Evolutionary conservation across 129 eudicot genomes (phyloP), one percentile per base, ranked within the genome.

Genomic region (Pittosporum tobira): DNA sequence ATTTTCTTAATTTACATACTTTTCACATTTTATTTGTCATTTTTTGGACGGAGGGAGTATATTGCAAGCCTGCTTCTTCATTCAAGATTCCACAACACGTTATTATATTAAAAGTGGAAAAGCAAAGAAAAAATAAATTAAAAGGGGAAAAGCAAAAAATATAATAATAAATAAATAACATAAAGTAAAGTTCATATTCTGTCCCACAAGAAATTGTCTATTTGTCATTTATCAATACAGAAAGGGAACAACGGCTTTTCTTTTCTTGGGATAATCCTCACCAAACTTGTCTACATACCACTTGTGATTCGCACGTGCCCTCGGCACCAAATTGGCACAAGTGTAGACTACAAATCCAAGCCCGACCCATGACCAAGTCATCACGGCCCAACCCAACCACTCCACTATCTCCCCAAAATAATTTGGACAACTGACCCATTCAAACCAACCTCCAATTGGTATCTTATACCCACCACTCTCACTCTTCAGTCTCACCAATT

Each of bases 261-360:
- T 83, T 3, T 48, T 51, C 65, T 57, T 83, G 1, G 99, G 99
- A 79, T 83, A 91, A 55, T 81, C 91, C 60, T 83, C 96, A 30
- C 79, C 84, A 71, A 91, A 91, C 71, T 91, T 91, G 27, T 76
- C 63, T 71, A 87, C 70, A 61, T 91, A 91, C 99, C 99, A 91
- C 54, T 19, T 61, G 31, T 87, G 96, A 77, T 83, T 80, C 1
- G 81, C 84, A 46, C 63, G 63, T n/a, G 94, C 96, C 50, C 94
- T 72, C 0, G 99, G 96, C 53, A 91, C 83, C 77, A 91, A 71
- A 60, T 91, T 83, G 0, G 96, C 87, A 73, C 87, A 87, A 4
- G 99, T 87, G 40, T 81, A 91, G 16, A 81, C 1, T 11, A 87
- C 72, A 34, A 91, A 91, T 60, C 81, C 99, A 10, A 91, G 43